These are phyloP conservation scores for Boletus sp. DNA, from an alignment of 768 basidiomycete genomes.

Conservation along the genomic window DNA sequence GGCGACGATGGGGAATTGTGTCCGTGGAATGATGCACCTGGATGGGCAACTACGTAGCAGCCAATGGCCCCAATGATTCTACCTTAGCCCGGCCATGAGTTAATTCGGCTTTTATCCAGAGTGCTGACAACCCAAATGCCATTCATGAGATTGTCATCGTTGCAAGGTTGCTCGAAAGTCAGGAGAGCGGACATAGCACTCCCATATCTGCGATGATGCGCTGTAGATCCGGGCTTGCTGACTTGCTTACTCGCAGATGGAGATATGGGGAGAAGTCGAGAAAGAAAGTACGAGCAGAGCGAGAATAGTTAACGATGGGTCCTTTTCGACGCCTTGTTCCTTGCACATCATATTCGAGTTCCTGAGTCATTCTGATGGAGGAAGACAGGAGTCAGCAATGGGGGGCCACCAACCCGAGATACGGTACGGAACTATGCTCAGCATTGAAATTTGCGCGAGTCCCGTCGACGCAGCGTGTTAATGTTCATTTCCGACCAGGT, in stretches of 20 bases:
- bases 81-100: no score
- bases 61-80: no score
- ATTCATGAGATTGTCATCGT: no score
- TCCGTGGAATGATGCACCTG: no score
- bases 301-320: no score
- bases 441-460: constrained; percentile 15
- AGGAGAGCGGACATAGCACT: constrained; percentile 4
- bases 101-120: no score
- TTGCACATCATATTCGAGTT: constrained; percentile 12
- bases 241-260: constrained; percentile 8
- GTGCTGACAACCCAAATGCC: no score
- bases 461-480: constrained; percentile 24
- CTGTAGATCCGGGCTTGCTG: not conserved
- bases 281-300: no score
- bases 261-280: constrained; percentile 4
- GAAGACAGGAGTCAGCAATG: constrained; percentile 28
- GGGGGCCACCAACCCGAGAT: constrained; percentile 36
- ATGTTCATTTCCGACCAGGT: constrained; percentile 33
- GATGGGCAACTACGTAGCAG: no score
- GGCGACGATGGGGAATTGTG: no score
- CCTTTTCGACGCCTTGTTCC: no score
- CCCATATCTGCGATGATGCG: constrained; percentile 15
- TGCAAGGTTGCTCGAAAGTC: no score
- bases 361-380: constrained; percentile 29
- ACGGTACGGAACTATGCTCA: constrained; percentile 12